These are phyloP conservation scores for Saccharomyces mikatae DNA, from an alignment of 805 yeast genomes.

Conservation along the genomic window DNA sequence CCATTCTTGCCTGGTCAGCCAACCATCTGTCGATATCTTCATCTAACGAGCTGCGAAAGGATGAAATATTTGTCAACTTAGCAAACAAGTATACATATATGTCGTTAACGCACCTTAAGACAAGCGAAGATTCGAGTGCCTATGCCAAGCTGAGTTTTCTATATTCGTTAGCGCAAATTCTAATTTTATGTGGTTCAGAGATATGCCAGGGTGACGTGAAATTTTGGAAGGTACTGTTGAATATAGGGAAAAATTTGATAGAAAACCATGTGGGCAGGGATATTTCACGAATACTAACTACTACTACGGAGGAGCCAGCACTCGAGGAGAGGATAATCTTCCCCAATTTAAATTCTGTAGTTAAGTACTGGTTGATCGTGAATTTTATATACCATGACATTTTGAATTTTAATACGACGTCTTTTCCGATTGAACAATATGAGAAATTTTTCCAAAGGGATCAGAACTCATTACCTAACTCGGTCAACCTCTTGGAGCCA, in stretches of 20 bases:
- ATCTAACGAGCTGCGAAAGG: constrained; percentile 5
- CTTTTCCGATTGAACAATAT: constrained; percentile 56
- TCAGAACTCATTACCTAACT: not conserved
- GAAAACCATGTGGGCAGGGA: constrained; percentile 53
- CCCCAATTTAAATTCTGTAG: constrained; percentile 7
- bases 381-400: constrained; percentile 79
- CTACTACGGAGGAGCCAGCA: constrained; percentile 25
- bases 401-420: constrained; percentile 57
- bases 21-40: constrained; percentile 20
- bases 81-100: constrained; percentile 18
- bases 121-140: constrained; percentile 1
- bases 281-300: constrained; percentile 33
- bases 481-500: not conserved
- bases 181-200: constrained; percentile 71
- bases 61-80: constrained; percentile 9
- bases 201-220: constrained; percentile 76
- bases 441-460: constrained; percentile 37
- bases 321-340: constrained; percentile 1
- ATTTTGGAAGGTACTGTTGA: constrained; percentile 62
- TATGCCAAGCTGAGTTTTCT: constrained; percentile 6
- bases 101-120: constrained; percentile 11
- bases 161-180: constrained; percentile 46
- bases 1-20: constrained; percentile 52
- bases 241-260: constrained; percentile 58
- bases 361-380: constrained; percentile 60